Evolutionary conservation across 2,329 filamentous ascomycete genomes (phyloP), one percentile per base, ranked within the genome.

Genomic region (Fusarium lateritium): DNA sequence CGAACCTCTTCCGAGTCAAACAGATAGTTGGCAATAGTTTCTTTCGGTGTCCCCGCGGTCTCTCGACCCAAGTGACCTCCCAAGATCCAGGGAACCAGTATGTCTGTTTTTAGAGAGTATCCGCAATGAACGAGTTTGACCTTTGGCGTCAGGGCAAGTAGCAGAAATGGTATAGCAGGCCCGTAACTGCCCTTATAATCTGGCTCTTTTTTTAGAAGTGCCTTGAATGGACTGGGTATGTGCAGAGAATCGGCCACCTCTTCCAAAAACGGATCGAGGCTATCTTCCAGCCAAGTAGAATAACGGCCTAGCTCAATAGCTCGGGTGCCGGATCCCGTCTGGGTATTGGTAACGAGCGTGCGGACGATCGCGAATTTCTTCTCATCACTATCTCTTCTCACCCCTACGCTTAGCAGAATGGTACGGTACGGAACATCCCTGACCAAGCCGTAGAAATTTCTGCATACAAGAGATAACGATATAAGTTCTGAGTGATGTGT

Each of bases 101-200:
- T 36, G 31, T 21, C 22, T 10, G 15, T 17, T 13, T 17, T 15
- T n/a, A 8, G 17, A 4, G 21, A 10, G 21, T 19, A 17, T 17
- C 4, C 28, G 34, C 39, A 38, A 10, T 17, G 17, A n/a, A 46
- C 28, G 15, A 46, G 33, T 15, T 36, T 49, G n/a, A 52, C 34
- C 13, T 24, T 42, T 21, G 54, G 54, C 54, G 42, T 56, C 10
- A 40, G 46, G n/a, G 17, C 21, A 10, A 56, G 54, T 24, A 56
- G 36, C 28, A 56, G 21, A 24, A 17, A 26, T 7, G 46, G n/a
- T 17, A 24, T 9, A 52, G 17, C 36, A 14, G 7, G 13, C 19
- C 15, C 34, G n/a, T 21, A 26, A 24, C 11, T 19, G 33, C 10
- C 39, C 10, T 15, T 6, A 6, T 13, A 19, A 15, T 21, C 6